Conservation (phyloP, 352 stramenopile species). For the Phytophthora cactorum region DNA sequence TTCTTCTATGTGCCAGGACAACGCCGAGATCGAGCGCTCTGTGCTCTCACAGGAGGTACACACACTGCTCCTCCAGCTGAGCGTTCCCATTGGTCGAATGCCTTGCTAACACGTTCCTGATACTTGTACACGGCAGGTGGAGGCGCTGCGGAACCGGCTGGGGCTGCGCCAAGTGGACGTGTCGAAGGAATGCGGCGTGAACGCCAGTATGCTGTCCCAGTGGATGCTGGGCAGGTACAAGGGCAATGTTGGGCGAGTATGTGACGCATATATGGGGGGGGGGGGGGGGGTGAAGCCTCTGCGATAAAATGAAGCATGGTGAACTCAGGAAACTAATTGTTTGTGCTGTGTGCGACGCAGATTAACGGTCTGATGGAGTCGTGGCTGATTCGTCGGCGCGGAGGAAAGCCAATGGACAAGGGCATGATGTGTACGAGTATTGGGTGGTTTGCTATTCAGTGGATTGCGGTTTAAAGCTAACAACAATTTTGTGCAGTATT, state of each 20-base stretch:
- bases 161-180: constrained; percentile 83
- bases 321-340: constrained; percentile 6
- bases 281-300: neutral
- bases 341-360: constrained; percentile 25
- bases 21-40: constrained; percentile 85
- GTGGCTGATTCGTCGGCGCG: constrained; percentile 82
- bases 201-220: constrained; percentile 87
- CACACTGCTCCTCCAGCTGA: neutral
- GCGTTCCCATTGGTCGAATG: neutral
- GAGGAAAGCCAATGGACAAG: constrained; percentile 84
- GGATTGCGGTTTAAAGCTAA: neutral
- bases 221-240: constrained; percentile 90
- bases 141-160: constrained; percentile 73
- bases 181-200: constrained; percentile 86
- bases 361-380: constrained; percentile 89
- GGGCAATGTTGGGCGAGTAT: constrained; percentile 77
- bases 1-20: constrained; percentile 53
- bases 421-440: constrained; percentile 53
- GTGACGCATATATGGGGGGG: constrained; percentile 7
- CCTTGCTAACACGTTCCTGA: constrained; percentile 3
- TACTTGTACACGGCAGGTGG: constrained; percentile 49
- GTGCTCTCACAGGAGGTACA: constrained; percentile 78
- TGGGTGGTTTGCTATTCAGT: neutral
- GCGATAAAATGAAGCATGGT: neutral
- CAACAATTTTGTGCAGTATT: constrained; percentile 37